Conservation (phyloP, 2,329 filamentous ascomycete species). For the Hymenoscyphus linearis region DNA sequence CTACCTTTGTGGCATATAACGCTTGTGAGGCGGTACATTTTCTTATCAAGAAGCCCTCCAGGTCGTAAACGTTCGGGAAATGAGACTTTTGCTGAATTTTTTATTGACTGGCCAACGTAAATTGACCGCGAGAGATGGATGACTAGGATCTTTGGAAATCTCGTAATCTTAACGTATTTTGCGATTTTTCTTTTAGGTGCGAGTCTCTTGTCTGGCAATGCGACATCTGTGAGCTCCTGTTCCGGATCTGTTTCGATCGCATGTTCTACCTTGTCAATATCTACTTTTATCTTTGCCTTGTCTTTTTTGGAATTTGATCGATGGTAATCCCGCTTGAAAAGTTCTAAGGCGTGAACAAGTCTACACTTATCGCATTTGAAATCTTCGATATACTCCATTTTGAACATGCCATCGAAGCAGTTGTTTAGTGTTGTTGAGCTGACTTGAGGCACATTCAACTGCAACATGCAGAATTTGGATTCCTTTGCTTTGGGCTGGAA, state of each 20-base stretch:
- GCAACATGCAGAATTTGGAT: constrained; percentile 87
- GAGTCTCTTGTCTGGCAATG: constrained; percentile 66
- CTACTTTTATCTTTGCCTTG: constrained; percentile 46
- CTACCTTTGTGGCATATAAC: constrained; percentile 93
- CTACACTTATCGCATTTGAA: constrained; percentile 94
- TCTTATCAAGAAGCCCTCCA: constrained; percentile 71
- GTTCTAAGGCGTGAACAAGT: constrained; percentile 69
- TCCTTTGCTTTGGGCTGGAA: constrained; percentile 82
- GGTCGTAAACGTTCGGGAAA: constrained; percentile 85
- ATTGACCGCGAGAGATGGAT: constrained; percentile 92
- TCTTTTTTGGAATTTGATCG: constrained; percentile 48
- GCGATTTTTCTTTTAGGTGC: constrained; percentile 81
- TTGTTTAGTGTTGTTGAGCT: constrained; percentile 74
- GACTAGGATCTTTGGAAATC: constrained; percentile 84
- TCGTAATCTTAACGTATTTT: constrained; percentile 79
- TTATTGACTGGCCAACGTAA: constrained; percentile 77
- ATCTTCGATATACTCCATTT: constrained; percentile 93
- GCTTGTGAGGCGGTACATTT: constrained; percentile 77
- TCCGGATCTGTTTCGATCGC: constrained; percentile 82
- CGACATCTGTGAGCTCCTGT: constrained; percentile 62
- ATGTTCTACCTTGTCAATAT: constrained; percentile 59
- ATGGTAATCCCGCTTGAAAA: constrained; percentile 53
- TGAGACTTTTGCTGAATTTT: constrained; percentile 89
- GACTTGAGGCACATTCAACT: constrained; percentile 82
- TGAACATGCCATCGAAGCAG: constrained; percentile 91